phyloP scores from a whole-genome alignment of 441 rosid genomes.

The Macaranga tanarius region DNA sequence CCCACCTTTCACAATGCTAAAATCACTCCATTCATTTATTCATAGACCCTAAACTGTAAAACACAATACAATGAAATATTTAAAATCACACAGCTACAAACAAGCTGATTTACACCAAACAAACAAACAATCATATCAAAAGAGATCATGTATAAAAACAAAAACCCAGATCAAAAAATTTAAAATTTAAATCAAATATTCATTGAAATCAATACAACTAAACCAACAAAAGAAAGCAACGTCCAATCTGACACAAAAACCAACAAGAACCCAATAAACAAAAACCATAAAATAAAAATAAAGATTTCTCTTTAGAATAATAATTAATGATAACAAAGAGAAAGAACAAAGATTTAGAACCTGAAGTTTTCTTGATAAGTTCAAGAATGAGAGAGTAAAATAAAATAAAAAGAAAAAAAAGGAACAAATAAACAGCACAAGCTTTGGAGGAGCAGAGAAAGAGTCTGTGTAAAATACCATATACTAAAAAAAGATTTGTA shows the following conservation, averaged over 20 bases:
- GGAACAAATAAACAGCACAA: no score
- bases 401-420: no score
- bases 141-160: conserved; percentile 9
- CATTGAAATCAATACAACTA: neutral
- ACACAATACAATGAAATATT: neutral
- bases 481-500: no score
- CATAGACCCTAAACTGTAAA: conserved; percentile 5
- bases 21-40: neutral
- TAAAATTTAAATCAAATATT: conserved; percentile 17
- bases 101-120: neutral
- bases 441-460: no score
- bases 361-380: no score
- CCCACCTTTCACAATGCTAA: conserved; percentile 8
- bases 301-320: neutral
- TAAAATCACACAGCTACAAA: neutral
- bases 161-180: conserved; percentile 20
- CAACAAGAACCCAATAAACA: neutral
- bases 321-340: no score
- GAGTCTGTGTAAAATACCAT: no score
- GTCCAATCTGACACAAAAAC: conserved; percentile 3
- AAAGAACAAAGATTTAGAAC: no score
- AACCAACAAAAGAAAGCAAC: neutral
- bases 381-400: no score
- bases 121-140: neutral
- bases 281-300: neutral